phyloP scores from a whole-genome alignment of 805 yeast species.

The Yamadazyma tumulicola region DNA sequence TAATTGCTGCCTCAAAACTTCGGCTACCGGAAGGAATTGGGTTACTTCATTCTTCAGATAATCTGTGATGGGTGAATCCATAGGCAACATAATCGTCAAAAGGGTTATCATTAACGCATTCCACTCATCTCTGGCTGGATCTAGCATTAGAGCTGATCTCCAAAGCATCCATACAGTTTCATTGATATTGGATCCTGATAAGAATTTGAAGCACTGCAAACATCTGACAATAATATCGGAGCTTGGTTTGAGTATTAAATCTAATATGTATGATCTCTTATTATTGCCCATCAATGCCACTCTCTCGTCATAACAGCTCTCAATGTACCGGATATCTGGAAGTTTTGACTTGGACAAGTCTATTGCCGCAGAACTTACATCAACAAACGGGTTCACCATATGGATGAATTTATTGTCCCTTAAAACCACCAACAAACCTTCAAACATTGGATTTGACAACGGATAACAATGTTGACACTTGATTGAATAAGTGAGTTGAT shows the following conservation, averaged over 20 bases:
- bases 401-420: conserved; percentile 30
- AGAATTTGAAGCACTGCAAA: conserved; percentile 47
- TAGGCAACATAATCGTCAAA: conserved; percentile 49
- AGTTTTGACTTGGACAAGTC: conserved; percentile 5
- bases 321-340: conserved; percentile 18
- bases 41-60: conserved; percentile 25
- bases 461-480: conserved; percentile 37
- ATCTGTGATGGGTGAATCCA: conserved; percentile 20
- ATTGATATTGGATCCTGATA: conserved; percentile 56
- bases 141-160: conserved; percentile 51
- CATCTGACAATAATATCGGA: conserved; percentile 42
- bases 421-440: conserved; percentile 46
- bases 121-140: conserved; percentile 52
- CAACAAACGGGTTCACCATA: conserved; percentile 57
- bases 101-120: conserved; percentile 51
- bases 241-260: conserved; percentile 43
- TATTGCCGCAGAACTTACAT: conserved; percentile 15
- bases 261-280: conserved; percentile 22
- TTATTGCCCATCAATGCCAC: conserved; percentile 22
- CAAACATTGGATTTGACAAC: conserved; percentile 28
- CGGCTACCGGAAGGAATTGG: conserved; percentile 27
- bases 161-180: conserved; percentile 62
- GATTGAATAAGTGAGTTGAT: conserved; percentile 26
- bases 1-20: conserved; percentile 21
- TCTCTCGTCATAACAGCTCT: conserved; percentile 26